phyloP scores from a whole-genome alignment of 192 early-diverging fungal genomes.

The Umbelopsis vinacea region DNA sequence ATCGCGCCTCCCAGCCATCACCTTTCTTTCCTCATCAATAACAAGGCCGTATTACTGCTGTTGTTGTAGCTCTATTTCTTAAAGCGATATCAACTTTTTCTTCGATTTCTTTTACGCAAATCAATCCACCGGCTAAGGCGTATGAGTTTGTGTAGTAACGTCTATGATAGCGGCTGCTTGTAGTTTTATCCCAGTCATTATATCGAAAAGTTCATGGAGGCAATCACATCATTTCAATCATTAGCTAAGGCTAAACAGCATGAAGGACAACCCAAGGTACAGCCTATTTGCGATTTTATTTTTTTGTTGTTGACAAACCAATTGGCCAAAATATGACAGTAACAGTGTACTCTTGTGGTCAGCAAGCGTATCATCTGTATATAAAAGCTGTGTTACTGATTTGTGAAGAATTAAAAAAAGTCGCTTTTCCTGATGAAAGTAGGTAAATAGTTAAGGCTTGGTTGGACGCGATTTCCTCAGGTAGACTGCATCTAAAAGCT shows the following conservation, averaged over 20 bases:
- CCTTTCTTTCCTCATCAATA: conserved; percentile 9
- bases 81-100: neutral
- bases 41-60: neutral
- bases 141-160: neutral
- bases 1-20: conserved; percentile 20
- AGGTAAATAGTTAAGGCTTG: conserved; percentile 16
- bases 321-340: neutral
- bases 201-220: neutral
- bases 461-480: too few species aligned
- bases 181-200: neutral
- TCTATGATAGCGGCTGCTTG: neutral
- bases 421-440: conserved; percentile 57
- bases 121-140: neutral
- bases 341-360: neutral
- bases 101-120: neutral
- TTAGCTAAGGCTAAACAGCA: neutral
- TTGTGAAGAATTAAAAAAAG: conserved; percentile 46
- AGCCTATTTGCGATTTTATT: neutral
- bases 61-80: neutral
- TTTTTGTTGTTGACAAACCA: neutral
- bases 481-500: too few species aligned
- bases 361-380: conserved; percentile 40
- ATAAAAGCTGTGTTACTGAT: conserved; percentile 48
- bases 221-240: neutral
- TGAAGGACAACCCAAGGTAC: neutral